Evolutionary conservation across 345 rosid genomes (phyloP).

Genomic region (Pelargonium nanum): DNA sequence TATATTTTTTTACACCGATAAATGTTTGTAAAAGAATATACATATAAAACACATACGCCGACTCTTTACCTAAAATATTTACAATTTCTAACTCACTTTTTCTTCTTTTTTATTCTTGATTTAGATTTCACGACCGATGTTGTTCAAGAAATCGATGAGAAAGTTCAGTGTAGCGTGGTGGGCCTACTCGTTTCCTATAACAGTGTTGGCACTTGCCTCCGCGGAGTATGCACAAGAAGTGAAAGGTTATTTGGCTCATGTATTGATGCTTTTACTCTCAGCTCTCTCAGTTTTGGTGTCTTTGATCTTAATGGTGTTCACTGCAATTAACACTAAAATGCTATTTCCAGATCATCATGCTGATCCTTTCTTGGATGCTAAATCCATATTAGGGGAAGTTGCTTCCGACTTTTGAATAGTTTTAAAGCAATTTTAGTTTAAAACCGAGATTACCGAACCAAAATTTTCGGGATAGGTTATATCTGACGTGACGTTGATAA

Average conservation of each 20-base stretch:
- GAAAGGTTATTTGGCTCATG: conserved; percentile 17
- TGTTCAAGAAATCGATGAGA: conserved; percentile 33
- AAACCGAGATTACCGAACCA: too few relatives aligned
- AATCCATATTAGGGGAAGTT: too few relatives aligned
- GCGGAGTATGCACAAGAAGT: conserved; percentile 23
- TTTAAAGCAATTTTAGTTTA: too few relatives aligned
- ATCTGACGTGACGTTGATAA: too few relatives aligned
- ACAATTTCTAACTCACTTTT: not conserved
- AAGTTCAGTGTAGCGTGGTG: conserved; percentile 32
- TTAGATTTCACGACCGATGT: conserved; percentile 21
- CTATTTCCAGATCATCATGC: not conserved
- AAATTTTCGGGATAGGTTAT: too few relatives aligned
- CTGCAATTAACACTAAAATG: conserved; percentile 9
- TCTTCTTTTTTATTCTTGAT: not conserved
- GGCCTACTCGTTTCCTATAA: conserved; percentile 36
- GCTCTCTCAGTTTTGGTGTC: conserved; percentile 24
- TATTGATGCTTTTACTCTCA: conserved; percentile 19
- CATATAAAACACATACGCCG: too few relatives aligned
- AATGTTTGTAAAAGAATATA: too few relatives aligned
- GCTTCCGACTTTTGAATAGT: too few relatives aligned
- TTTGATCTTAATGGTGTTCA: conserved; percentile 14
- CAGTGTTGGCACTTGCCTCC: conserved; percentile 26
- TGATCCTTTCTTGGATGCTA: not conserved
- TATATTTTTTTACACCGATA: too few relatives aligned
- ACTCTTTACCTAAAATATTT: not conserved